Evolutionary conservation across 345 rosid genomes (phyloP), one percentile per base, ranked within the genome.

Genomic region (Aquilaria yunnanensis): DNA sequence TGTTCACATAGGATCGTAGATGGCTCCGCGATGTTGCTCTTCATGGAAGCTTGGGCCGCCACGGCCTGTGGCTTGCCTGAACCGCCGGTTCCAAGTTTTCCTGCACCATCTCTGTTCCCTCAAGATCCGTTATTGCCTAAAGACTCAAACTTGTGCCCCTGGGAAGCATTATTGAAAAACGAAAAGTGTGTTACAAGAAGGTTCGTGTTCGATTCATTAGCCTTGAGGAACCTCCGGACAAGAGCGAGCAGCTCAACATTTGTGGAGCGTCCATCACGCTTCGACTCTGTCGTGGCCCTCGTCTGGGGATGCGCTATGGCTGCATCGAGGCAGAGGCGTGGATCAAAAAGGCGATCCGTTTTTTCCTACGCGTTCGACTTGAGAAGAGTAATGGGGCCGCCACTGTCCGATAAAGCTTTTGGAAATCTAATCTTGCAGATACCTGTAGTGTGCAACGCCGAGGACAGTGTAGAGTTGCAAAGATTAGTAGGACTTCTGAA

Each of bases 1-100:
- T 37, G 43, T 37, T 79, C 86, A 12, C 91, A 85, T 69, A 71
- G 60, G 63, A 54, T 76, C 12, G 74, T 74, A 3, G 90, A 85
- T 23, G 85, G 77, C 3, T 61, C 74, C 1, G 72, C 85, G 14
- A 29, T 59, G 23, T 54, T 72, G 34, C 68, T 56, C 2, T 85
- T 70, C 4, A 56, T 62, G 14, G 14, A 13, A 37, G 58, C 31
- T 12, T 74, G 74, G 78, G 57, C 74, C 9, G 23, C 59, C 33
- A 43, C 60, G 0, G 54, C 70, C 55, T 57, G 60, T 3, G 64
- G 62, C 32, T 8, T 60, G 51, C 2, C 32, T 57, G 49, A 57
- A 23, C 43, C 8, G 43, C 43, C 5, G 43, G 43, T 37, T 37
- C 54, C 54, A 5, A 51, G 12, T 51, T 51, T 51, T 51, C 14